Evolutionary conservation across 257 asterid genomes (phyloP), one percentile per base, ranked within the genome.

Genomic region (Echium plantagineum): DNA sequence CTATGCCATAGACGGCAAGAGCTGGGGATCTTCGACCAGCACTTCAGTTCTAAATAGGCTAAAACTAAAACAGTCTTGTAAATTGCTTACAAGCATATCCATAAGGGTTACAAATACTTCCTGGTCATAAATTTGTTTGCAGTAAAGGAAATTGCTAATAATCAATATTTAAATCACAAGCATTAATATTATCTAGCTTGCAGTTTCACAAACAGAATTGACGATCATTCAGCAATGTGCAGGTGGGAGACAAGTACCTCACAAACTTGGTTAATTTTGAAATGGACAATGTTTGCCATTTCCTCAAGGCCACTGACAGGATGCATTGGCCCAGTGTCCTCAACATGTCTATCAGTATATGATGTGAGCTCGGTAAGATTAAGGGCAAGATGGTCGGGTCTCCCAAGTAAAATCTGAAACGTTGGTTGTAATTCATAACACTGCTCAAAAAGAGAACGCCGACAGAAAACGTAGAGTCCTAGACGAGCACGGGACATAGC

Each of bases 401-500:
- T 86, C 72, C 78, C 80, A 58, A 93, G 93, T 52, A 93, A 84
- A 58, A 81, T 82, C 68, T 77, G 94, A 67, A 93, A 86, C 5
- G 98, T 89, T 18, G 95, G 98, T 57, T 93, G 97, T 57, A 93
- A 80, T 66, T 93, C 98, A 61, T 93, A 93, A 71, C 98, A 93
- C 68, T 93, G 97, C 65, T 93, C 98, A 70, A 93, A 93, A 61
- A 93, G 83, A 63, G 95, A 86, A 59, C 98, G 94, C 58, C 96
- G 81, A 60, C 97, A 82, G 69, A 93, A 89, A 31, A 93, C 87
- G 74, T 82, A 93, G 20, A 93, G 90, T 70, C 98, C 98, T 77
- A 93, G 71, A 55, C 98, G 87, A 68, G 98, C 98, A 72, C 98
- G 98, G 61, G 98, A 93, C 98, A 93, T 93, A 66, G 98, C 98